Evolutionary conservation across 306 rosid genomes (phyloP), one percentile per base, ranked within the genome.

Genomic region (Datisca glomerata): DNA sequence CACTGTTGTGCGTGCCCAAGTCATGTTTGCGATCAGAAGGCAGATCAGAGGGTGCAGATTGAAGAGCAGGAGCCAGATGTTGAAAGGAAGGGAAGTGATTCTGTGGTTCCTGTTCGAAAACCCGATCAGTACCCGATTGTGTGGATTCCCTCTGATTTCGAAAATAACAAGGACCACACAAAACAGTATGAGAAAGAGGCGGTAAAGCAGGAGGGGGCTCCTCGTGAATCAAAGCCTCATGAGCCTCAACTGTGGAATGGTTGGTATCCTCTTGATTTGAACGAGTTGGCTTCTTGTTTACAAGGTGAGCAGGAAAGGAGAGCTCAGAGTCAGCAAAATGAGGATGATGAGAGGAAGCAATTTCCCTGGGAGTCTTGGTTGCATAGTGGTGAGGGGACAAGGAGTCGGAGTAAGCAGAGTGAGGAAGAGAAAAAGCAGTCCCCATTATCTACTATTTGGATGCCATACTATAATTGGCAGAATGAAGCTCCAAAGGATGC

Each of bases 1-100:
- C 85, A 69, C 48, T 87, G 82, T 23, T 79, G 80, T 44, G 79
- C 74, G 1, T 74, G 87, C 65, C 66, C 74, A 43, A 62, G 70
- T 49, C 68, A 60, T 20, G 6, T 16, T 2, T 49, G 50, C 53
- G 38, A 57, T 58, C 71, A 45, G 42, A 59, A 56, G 57, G 74
- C 57, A 21, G 75, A 46, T 8, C 40, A 5, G 27, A 31, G 46
- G 57, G 46, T 65, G 67, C 75, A 41, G 68, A 65, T 81, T 41
- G 83, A 78, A 52, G 86, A 81, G 18, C 67, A 65, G 12, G 73
- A 64, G 36, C 46, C 64, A n/a, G 54, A 62, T 35, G 38, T 7
- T 43, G 59, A 53, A 15, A 68, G 37, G 50, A 68, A 60, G 45
- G 70, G 41, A 18, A n/a, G n/a, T n/a, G n/a, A n/a, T n/a, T 48